A percentile compares a stretch with the other conserved stretches of the same genome.
Evolutionary conservation across 495 filamentous ascomycete species (phyloP).

Genomic region (Pyrenopolyporus hunteri): DNA sequence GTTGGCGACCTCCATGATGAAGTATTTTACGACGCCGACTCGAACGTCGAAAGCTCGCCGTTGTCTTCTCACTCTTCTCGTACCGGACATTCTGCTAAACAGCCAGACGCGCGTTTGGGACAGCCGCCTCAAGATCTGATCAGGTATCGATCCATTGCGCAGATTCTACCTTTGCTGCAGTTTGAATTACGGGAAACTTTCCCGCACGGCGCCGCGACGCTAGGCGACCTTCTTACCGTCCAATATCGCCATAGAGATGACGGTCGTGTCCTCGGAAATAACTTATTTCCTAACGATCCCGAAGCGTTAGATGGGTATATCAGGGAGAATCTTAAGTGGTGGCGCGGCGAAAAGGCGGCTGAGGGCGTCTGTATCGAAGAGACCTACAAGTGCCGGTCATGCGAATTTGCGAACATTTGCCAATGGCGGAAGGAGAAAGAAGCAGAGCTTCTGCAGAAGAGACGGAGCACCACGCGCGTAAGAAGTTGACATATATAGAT

Average conservation of each 20-base stretch:
- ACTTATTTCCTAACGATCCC: slow-evolving; percentile 73
- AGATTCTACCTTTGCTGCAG: slow-evolving; percentile 47
- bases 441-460: slow-evolving; percentile 39
- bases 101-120: not conserved
- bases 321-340: slow-evolving; percentile 77
- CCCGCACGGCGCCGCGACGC: slow-evolving; percentile 54
- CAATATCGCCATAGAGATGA: slow-evolving; percentile 63
- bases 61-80: slow-evolving; percentile 4
- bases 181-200: slow-evolving; percentile 61
- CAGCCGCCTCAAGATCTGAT: slow-evolving; percentile 51
- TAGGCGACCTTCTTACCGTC: slow-evolving; percentile 66
- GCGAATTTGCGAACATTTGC: slow-evolving; percentile 62
- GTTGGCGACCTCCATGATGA: slow-evolving; percentile 72
- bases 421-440: slow-evolving; percentile 56
- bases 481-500: not conserved
- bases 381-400: slow-evolving; percentile 80
- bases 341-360: slow-evolving; percentile 77
- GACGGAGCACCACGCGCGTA: slow-evolving; percentile 8
- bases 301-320: slow-evolving; percentile 67
- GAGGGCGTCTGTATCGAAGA: slow-evolving; percentile 88
- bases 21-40: slow-evolving; percentile 50
- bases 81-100: not conserved
- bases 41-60: slow-evolving; percentile 21
- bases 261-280: slow-evolving; percentile 66
- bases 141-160: slow-evolving; percentile 48